A percentile compares a stretch with the other conserved stretches of the same genome.
These are phyloP conservation scores for Camellia japonica DNA, from an alignment of 148 eudicot genomes.

Conservation along the genomic window DNA sequence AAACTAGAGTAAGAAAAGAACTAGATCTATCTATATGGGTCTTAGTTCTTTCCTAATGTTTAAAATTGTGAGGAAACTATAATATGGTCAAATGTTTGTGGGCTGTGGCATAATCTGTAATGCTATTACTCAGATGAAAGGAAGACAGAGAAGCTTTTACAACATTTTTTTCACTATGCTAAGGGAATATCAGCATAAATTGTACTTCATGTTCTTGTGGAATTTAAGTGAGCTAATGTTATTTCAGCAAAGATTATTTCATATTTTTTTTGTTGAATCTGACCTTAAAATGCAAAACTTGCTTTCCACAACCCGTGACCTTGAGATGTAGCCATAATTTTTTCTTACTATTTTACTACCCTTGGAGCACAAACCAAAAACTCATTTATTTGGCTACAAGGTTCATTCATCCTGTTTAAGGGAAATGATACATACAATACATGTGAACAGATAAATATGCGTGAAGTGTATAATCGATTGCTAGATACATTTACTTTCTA, in stretches of 20 bases:
- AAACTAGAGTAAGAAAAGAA: slow-evolving; percentile 2
- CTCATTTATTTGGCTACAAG: not conserved
- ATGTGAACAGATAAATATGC: not conserved
- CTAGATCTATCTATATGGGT: not conserved
- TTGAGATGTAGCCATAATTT: too few species aligned
- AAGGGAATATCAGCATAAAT: too few species aligned
- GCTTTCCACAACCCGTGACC: too few species aligned
- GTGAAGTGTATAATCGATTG: not conserved
- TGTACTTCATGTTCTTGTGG: too few species aligned
- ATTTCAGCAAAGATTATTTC: too few species aligned
- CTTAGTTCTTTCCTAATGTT: not conserved
- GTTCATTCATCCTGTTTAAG: not conserved
- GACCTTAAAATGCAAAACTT: too few species aligned
- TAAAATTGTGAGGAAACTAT: too few species aligned
- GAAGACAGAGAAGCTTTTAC: not conserved
- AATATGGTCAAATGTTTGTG: not conserved
- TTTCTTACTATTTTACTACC: not conserved
- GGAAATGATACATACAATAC: not conserved
- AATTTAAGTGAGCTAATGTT: too few species aligned
- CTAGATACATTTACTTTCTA: too few species aligned
- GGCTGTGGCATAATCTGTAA: not conserved
- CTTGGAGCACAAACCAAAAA: not conserved
- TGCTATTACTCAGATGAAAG: not conserved
- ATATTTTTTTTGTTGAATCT: too few species aligned
- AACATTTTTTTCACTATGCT: too few species aligned